Conservation (phyloP, 345 rosid genomes). For the Eucalyptus dawsonii region DNA sequence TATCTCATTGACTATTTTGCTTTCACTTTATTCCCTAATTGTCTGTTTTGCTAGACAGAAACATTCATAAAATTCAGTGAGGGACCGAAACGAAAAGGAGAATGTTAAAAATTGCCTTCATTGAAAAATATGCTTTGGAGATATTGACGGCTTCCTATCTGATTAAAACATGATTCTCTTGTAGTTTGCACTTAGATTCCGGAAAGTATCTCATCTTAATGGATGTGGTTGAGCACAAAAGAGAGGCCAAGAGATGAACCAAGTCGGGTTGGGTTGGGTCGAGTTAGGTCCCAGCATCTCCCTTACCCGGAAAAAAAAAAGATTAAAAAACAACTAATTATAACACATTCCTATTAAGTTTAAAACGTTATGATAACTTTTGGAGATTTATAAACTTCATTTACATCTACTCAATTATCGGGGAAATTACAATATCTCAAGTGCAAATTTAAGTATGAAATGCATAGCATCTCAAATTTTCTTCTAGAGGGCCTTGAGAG, state of each 20-base stretch:
- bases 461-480: too few relatives aligned
- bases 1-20: not conserved
- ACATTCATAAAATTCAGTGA: not conserved
- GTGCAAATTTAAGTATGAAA: not conserved
- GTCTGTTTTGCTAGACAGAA: not conserved
- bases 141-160: not conserved
- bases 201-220: too few relatives aligned
- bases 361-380: not conserved
- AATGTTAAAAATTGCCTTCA: not conserved
- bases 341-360: too few relatives aligned
- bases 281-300: not conserved
- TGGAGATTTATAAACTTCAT: not conserved
- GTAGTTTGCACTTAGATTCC: too few relatives aligned
- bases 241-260: not conserved
- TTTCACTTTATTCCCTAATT: not conserved
- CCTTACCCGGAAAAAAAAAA: too few relatives aligned
- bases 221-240: not conserved
- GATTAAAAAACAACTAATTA: too few relatives aligned
- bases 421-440: not conserved
- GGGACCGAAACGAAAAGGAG: not conserved
- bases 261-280: accelerated
- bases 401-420: not conserved
- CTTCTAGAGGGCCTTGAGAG: too few relatives aligned
- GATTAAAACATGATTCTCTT: not conserved
- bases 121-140: not conserved